phyloP scores from a whole-genome alignment of 1,139 yeast genomes.

The Entelexis paramagnoliae region DNA sequence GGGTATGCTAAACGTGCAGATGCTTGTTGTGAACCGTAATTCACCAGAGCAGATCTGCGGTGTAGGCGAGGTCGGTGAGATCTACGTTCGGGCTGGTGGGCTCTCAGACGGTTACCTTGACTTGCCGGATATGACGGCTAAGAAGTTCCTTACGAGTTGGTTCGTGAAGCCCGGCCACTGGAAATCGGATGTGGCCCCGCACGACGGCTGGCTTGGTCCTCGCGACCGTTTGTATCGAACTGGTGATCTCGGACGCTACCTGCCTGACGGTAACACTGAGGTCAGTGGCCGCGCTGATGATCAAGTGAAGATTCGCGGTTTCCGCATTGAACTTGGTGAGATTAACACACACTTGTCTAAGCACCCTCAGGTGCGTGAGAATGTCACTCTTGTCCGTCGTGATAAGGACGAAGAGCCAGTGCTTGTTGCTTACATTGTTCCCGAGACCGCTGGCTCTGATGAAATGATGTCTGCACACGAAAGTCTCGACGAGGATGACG shows the following conservation, averaged over 20 bases:
- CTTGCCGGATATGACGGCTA: slow-evolving; percentile 74
- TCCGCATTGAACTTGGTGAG: slow-evolving; percentile 96
- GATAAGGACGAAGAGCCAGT: slow-evolving; percentile 90
- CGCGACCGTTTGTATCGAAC: slow-evolving; percentile 93
- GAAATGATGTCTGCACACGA: slow-evolving; percentile 36
- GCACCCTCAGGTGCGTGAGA: slow-evolving; percentile 84
- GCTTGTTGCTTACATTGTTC: slow-evolving; percentile 83
- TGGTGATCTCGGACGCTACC: slow-evolving; percentile 92
- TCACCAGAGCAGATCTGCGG: slow-evolving; percentile 88
- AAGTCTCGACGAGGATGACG: slow-evolving; percentile 25
- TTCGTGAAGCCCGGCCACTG: slow-evolving; percentile 51
- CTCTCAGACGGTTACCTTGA: slow-evolving; percentile 93
- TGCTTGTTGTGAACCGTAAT: slow-evolving; percentile 83
- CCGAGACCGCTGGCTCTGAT: slow-evolving; percentile 43
- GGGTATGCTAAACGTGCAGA: slow-evolving; percentile 93
- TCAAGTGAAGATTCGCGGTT: slow-evolving; percentile 96
- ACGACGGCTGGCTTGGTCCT: slow-evolving; percentile 84
- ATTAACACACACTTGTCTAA: slow-evolving; percentile 94
- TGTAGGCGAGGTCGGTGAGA: slow-evolving; percentile 97
- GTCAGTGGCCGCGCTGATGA: slow-evolving; percentile 99
- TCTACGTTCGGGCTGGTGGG: slow-evolving; percentile 96
- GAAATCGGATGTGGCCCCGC: slow-evolving; percentile 38
- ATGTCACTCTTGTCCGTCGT: slow-evolving; percentile 82
- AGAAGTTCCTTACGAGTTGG: slow-evolving; percentile 88
- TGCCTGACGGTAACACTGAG: slow-evolving; percentile 95